These are phyloP conservation scores for Gossypium ekmanianum DNA, from an alignment of 345 rosid species.

Conservation along the genomic window DNA sequence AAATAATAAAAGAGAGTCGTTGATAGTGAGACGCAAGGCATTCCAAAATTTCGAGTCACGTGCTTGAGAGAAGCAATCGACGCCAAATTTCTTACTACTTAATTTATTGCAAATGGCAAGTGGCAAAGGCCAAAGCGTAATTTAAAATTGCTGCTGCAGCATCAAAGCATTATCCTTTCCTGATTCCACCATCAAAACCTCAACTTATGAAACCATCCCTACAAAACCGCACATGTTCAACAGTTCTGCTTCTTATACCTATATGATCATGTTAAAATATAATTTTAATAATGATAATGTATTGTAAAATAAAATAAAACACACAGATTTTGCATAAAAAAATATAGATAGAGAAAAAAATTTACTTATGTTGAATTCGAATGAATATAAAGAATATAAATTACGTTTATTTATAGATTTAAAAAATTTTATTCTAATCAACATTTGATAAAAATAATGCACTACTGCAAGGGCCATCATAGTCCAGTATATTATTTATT, in stretches of 20 bases:
- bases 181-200: no score
- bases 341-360: no score
- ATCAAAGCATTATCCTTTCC: background rate
- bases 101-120: background rate
- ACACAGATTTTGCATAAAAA: no score
- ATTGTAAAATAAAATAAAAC: no score
- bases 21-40: background rate
- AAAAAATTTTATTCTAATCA: no score
- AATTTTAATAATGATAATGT: no score
- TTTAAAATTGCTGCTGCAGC: background rate
- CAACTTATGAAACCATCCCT: background rate
- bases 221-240: background rate
- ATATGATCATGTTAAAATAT: no score
- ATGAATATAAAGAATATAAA: no score
- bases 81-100: background rate
- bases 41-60: background rate
- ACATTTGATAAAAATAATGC: no score
- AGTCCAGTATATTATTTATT: no score
- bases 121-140: background rate
- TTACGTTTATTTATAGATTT: no score
- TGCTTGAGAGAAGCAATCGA: background rate
- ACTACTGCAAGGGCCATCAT: fast-evolving
- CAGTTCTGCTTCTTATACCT: background rate
- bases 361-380: no score
- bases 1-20: background rate